phyloP scores from a whole-genome alignment of 192 early-diverging fungal species.

The Gonapodya sp. region DNA sequence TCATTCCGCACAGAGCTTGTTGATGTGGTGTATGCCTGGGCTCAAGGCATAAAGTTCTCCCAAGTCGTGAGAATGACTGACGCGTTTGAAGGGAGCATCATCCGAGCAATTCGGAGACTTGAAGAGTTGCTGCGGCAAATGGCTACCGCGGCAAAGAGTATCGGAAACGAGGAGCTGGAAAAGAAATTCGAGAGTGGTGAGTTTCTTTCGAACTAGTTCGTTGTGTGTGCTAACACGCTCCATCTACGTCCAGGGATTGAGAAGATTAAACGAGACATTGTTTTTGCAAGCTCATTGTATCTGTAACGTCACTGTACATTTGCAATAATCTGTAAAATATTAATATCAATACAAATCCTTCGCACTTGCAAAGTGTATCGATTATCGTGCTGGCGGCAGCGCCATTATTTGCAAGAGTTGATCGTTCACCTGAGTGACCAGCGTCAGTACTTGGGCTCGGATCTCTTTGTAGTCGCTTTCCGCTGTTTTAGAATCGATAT shows the following conservation, averaged over 20 bases:
- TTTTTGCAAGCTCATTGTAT: slow-evolving; percentile 92
- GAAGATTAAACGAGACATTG: slow-evolving; percentile 93
- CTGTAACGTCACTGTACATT: slow-evolving; percentile 37
- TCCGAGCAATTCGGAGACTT: slow-evolving; percentile 76
- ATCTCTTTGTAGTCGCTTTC: slow-evolving; percentile 46
- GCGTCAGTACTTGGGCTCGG: slow-evolving; percentile 26
- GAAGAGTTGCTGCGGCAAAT: slow-evolving; percentile 90
- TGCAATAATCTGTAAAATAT: too few relatives aligned
- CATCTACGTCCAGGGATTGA: slow-evolving; percentile 42
- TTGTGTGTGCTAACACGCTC: neutral
- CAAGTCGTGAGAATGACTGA: slow-evolving; percentile 94
- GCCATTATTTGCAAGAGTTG: slow-evolving; percentile 12
- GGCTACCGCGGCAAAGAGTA: slow-evolving; percentile 79
- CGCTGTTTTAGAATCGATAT: slow-evolving; percentile 36
- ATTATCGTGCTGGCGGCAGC: slow-evolving; percentile 7
- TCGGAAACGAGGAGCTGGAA: slow-evolving; percentile 89
- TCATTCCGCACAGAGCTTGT: slow-evolving; percentile 81
- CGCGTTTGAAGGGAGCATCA: slow-evolving; percentile 88
- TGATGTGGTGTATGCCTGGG: slow-evolving; percentile 92
- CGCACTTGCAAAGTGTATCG: neutral
- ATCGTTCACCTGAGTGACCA: slow-evolving; percentile 30
- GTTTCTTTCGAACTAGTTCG: neutral
- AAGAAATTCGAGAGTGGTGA: slow-evolving; percentile 85
- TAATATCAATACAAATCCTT: too few relatives aligned
- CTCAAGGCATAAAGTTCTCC: slow-evolving; percentile 78